Percentiles rank a stretch among this genome's conserved stretches.
Conservation (phyloP, 2,329 filamentous ascomycete genomes). For the Colletotrichum lindemuthianum region DNA sequence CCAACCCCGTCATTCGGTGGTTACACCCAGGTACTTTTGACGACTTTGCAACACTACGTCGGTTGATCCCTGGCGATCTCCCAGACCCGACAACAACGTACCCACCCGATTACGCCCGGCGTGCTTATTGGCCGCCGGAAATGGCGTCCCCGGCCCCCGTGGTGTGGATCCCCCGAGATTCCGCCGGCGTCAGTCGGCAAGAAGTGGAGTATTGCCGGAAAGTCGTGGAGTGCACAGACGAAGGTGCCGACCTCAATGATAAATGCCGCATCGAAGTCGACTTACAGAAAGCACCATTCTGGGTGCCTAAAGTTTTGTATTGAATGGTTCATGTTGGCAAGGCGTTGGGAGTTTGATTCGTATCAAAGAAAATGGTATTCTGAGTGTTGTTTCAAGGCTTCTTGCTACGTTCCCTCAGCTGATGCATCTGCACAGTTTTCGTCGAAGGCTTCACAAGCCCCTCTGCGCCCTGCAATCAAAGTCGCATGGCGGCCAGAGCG, state of each 20-base stretch:
- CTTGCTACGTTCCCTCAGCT: too few species aligned
- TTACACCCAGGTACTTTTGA: slow-evolving; percentile 81
- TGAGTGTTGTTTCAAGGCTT: too few species aligned
- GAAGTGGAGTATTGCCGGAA: slow-evolving; percentile 71
- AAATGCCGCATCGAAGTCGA: slow-evolving; percentile 51
- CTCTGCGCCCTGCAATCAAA: too few species aligned
- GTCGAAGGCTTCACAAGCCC: too few species aligned
- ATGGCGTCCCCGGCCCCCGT: slow-evolving; percentile 69
- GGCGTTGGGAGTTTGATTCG: neutral
- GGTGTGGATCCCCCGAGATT: slow-evolving; percentile 81
- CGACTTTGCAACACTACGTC: slow-evolving; percentile 66
- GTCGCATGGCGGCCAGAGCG: too few species aligned
- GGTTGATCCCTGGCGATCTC: slow-evolving; percentile 34
- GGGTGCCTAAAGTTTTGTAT: slow-evolving; percentile 33
- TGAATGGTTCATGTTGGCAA: neutral
- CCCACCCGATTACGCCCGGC: slow-evolving; percentile 63
- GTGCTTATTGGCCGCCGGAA: slow-evolving; percentile 78
- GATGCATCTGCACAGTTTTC: too few species aligned
- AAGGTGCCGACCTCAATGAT: slow-evolving; percentile 75
- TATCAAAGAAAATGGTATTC: too few species aligned
- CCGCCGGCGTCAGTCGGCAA: slow-evolving; percentile 74
- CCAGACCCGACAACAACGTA: slow-evolving; percentile 53
- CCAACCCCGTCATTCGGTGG: slow-evolving; percentile 71
- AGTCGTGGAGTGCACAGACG: slow-evolving; percentile 75
- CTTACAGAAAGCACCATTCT: slow-evolving; percentile 36